Percentiles rank a stretch among this genome's conserved stretches.
Conservation (phyloP, 345 rosid genomes). For the Excoecaria agallocha region DNA sequence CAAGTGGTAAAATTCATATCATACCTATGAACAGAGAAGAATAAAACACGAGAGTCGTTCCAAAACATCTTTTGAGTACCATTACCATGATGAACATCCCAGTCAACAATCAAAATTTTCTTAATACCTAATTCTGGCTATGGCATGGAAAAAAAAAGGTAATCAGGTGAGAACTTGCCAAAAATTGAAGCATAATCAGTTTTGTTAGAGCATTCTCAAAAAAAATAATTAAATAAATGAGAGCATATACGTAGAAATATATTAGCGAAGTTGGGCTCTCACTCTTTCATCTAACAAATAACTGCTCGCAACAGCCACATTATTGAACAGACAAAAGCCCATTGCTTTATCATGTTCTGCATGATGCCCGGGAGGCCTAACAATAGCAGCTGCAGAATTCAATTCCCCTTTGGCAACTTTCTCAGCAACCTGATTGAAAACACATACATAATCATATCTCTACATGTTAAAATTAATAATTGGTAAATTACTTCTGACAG, state of each 20-base stretch:
- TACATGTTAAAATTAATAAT: not conserved
- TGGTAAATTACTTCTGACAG: not conserved
- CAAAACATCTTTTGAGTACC: constrained; percentile 91
- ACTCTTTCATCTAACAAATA: constrained; percentile 66
- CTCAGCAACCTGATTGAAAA: constrained; percentile 50
- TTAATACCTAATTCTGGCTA: constrained; percentile 75
- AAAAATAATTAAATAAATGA: not conserved
- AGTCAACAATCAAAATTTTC: constrained; percentile 85
- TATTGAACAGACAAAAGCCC: constrained; percentile 95
- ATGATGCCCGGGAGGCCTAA: constrained; percentile 99
- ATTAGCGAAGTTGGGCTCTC: constrained; percentile 23
- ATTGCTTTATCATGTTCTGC: constrained; percentile 78
- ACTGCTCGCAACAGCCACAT: constrained; percentile 83
- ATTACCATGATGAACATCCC: constrained; percentile 99
- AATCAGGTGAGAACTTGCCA: constrained; percentile 8
- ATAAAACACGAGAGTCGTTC: constrained; percentile 83
- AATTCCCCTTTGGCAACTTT: constrained; percentile 81
- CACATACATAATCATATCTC: not conserved
- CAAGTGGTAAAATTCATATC: constrained; percentile 1
- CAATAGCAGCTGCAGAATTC: constrained; percentile 79
- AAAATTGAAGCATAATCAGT: constrained; percentile 11
- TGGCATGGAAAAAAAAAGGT: not conserved
- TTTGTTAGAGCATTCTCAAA: not conserved
- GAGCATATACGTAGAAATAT: not conserved
- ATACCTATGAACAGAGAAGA: constrained; percentile 99